Conservation (phyloP, 331 rosid species). For the Pyrus hybrid region DNA sequence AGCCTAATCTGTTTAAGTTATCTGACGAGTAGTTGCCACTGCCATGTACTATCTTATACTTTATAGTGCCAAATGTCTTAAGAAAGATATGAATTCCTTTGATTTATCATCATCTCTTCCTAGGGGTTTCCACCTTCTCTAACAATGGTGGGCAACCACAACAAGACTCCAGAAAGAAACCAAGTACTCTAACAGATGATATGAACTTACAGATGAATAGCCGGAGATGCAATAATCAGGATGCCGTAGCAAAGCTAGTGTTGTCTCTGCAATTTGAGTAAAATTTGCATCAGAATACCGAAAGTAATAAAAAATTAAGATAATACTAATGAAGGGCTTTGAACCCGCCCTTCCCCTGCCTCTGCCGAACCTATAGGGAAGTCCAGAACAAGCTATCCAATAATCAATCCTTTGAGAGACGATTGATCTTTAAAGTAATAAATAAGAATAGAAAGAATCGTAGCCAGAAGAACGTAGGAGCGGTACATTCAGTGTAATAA, state of each 20-base stretch:
- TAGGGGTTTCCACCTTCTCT: neutral
- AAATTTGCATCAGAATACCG: constrained; percentile 8
- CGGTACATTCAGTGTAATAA: too few species aligned
- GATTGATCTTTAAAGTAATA: too few species aligned
- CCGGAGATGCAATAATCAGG: constrained; percentile 96
- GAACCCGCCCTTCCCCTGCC: too few species aligned
- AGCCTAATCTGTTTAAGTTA: neutral
- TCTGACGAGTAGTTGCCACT: neutral
- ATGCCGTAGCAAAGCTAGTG: constrained; percentile 87
- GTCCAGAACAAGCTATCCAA: too few species aligned
- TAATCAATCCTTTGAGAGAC: too few species aligned
- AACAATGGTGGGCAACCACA: neutral
- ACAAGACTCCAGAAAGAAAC: neutral
- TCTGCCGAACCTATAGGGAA: too few species aligned
- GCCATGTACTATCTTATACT: neutral
- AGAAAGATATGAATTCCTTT: neutral
- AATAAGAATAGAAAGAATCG: too few species aligned
- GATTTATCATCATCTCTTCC: neutral
- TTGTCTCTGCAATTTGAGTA: constrained; percentile 53
- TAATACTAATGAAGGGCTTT: too few species aligned
- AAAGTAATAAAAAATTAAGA: neutral
- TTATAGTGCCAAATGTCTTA: too few species aligned
- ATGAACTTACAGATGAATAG: constrained; percentile 77
- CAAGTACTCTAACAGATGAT: constrained; percentile 9
- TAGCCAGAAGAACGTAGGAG: too few species aligned